These are phyloP conservation scores for Aureoboletus auriporus DNA, from an alignment of 768 basidiomycete species.

Conservation along the genomic window DNA sequence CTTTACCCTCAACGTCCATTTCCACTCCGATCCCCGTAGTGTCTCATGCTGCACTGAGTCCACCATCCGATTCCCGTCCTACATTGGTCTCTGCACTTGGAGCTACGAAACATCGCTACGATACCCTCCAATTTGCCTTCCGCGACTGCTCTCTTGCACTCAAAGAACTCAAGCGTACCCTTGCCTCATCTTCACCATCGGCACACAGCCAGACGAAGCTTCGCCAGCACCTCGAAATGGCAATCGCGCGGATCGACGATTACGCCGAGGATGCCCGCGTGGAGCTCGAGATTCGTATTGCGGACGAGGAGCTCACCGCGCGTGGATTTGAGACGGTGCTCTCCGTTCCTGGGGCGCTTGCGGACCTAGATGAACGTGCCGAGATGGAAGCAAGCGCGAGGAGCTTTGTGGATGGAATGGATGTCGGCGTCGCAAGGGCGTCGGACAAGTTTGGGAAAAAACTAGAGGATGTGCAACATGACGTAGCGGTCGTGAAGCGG, in stretches of 20 bases:
- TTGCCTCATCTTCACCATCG: constrained; percentile 9
- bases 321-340: constrained; percentile 70
- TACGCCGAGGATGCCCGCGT: constrained; percentile 77
- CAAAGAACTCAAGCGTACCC: constrained; percentile 45
- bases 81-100: constrained; percentile 46
- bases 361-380: constrained; percentile 16
- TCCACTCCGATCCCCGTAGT: neutral
- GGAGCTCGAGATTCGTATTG: constrained; percentile 73
- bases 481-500: constrained; percentile 66
- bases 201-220: neutral
- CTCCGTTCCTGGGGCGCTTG: constrained; percentile 47
- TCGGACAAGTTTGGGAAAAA: constrained; percentile 50
- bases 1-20: neutral
- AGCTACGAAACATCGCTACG: constrained; percentile 50
- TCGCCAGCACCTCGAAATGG: constrained; percentile 39
- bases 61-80: constrained; percentile 2
- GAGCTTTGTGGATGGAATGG: constrained; percentile 30
- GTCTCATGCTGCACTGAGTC: neutral
- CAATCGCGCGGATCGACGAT: constrained; percentile 63
- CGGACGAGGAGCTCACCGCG: constrained; percentile 64
- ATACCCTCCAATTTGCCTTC: constrained; percentile 57
- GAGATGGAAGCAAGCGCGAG: constrained; percentile 48
- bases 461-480: constrained; percentile 70
- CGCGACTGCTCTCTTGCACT: constrained; percentile 68
- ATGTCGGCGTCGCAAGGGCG: constrained; percentile 33